Conservation (phyloP, 148 eudicot species). For the Arctostaphylos glauca region DNA sequence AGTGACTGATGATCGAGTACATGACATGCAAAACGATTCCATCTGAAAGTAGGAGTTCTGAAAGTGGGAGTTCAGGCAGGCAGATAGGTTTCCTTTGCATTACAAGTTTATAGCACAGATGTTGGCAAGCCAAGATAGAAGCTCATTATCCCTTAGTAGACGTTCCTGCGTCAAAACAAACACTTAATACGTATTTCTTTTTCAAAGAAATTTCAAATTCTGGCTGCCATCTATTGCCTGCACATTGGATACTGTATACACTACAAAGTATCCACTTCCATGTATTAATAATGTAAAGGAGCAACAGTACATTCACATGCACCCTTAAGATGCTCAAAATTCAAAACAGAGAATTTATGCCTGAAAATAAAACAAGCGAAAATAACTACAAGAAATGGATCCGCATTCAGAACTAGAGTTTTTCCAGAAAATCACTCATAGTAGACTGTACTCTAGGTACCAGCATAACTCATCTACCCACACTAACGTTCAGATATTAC, state of each 20-base stretch:
- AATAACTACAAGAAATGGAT: background rate
- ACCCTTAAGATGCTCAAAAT: background rate
- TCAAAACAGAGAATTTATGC: background rate
- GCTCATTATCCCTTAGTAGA: slow-evolving; percentile 54
- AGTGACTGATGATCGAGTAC: slow-evolving; percentile 51
- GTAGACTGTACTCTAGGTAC: background rate
- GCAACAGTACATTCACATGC: background rate
- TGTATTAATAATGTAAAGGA: background rate
- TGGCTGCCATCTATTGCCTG: slow-evolving; percentile 12
- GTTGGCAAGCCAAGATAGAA: slow-evolving; percentile 73
- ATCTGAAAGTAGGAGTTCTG: slow-evolving; percentile 53
- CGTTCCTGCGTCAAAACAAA: slow-evolving; percentile 95
- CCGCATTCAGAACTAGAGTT: background rate
- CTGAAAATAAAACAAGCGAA: background rate
- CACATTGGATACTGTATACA: background rate
- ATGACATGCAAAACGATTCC: slow-evolving; percentile 55
- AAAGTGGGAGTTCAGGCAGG: slow-evolving; percentile 27
- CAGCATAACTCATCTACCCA: background rate
- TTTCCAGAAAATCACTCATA: background rate
- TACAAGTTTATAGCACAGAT: slow-evolving; percentile 57
- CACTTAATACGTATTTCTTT: slow-evolving; percentile 61
- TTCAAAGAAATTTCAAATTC: slow-evolving; percentile 31
- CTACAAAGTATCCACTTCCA: slow-evolving; percentile 7
- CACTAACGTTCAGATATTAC: background rate
- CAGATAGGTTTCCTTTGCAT: slow-evolving; percentile 58